These are phyloP conservation scores for Camelina hispida DNA, from an alignment of 345 rosid species.

Conservation along the genomic window DNA sequence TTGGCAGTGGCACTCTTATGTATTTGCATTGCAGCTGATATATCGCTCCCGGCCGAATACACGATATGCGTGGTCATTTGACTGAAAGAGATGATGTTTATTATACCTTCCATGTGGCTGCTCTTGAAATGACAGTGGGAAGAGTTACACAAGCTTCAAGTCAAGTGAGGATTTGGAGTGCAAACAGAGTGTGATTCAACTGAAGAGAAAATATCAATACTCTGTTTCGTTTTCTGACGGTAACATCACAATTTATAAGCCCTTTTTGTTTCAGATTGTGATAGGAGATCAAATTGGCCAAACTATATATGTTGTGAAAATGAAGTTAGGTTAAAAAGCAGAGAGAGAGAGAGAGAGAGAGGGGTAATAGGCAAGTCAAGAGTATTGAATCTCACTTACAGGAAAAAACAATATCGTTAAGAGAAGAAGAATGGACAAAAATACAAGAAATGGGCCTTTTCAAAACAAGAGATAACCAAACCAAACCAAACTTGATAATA, in stretches of 20 bases:
- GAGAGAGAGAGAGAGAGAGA: not conserved
- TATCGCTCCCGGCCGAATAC: not conserved
- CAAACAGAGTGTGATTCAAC: not conserved
- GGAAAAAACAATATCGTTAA: constrained; percentile 33
- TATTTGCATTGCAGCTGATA: not conserved
- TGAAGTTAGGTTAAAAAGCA: not conserved
- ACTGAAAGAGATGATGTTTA: not conserved
- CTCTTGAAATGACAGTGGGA: not conserved
- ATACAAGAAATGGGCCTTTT: constrained; percentile 20
- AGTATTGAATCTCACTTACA: constrained; percentile 31
- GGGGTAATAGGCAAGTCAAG: constrained; percentile 25
- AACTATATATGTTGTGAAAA: constrained; percentile 1
- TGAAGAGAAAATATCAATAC: not conserved
- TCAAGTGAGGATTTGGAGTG: not conserved
- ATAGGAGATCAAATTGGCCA: too few species aligned
- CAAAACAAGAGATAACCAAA: constrained; percentile 23
- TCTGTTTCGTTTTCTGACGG: constrained; percentile 6
- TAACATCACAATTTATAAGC: not conserved
- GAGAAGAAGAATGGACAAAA: constrained; percentile 39
- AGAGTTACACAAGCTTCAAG: constrained; percentile 1
- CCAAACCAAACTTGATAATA: constrained; percentile 8
- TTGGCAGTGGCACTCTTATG: not conserved
- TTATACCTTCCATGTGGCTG: not conserved
- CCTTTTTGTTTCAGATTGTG: not conserved
- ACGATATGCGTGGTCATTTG: not conserved